phyloP scores from a whole-genome alignment of 176 grass and related monocot species.

The Eleusine indica region DNA sequence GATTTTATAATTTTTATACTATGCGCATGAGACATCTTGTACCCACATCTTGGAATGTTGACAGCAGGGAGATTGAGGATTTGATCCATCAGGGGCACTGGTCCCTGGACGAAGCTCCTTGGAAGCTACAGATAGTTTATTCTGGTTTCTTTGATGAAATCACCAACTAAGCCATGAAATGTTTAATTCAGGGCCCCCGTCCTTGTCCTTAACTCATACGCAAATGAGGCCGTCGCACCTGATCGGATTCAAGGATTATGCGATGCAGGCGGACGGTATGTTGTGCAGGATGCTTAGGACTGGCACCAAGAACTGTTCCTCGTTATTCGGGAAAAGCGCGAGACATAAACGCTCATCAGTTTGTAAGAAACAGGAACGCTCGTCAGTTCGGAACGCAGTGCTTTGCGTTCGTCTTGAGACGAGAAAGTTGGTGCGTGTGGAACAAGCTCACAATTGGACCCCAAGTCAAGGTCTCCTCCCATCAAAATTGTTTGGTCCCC shows the following conservation, averaged over 20 bases:
- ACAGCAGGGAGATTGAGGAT: not conserved
- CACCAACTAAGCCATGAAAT: not conserved
- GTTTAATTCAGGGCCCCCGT: no score
- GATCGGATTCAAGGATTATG: conserved; percentile 1
- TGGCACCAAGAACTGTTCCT: not conserved
- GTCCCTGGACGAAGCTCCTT: not conserved
- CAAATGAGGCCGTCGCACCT: not conserved
- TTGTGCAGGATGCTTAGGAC: not conserved
- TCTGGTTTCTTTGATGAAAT: not conserved
- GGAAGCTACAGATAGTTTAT: not conserved
- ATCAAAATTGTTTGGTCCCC: no score
- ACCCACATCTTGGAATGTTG: not conserved
- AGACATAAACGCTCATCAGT: not conserved
- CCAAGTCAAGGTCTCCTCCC: no score
- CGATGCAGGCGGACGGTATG: conserved; percentile 17
- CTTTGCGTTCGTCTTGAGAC: no score
- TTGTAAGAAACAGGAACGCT: not conserved
- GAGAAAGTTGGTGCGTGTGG: no score
- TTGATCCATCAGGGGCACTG: not conserved
- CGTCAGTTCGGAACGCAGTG: no score
- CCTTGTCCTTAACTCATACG: not conserved
- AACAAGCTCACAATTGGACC: no score
- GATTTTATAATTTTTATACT: not conserved
- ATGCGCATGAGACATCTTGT: not conserved
- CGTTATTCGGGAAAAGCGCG: not conserved